Conservation (phyloP, 306 rosid genomes). For the Parietaria judaica region DNA sequence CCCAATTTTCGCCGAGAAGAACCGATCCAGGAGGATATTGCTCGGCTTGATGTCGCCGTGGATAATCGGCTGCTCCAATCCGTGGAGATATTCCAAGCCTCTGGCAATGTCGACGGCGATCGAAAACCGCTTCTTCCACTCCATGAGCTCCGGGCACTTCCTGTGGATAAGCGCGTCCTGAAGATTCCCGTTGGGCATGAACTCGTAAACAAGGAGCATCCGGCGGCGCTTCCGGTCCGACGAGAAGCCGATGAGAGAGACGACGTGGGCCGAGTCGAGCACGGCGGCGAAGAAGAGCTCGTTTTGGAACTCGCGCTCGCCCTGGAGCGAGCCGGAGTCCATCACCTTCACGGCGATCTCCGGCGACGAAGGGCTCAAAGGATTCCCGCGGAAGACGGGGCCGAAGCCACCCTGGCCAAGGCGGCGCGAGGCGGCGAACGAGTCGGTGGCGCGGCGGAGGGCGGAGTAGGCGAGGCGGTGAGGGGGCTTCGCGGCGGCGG, state of each 20-base stretch:
- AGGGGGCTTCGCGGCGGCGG: constrained; percentile 35
- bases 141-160: constrained; percentile 54
- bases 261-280: constrained; percentile 40
- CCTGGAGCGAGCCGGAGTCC: constrained; percentile 75
- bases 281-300: constrained; percentile 74
- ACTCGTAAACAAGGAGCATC: constrained; percentile 66
- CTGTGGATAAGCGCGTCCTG: constrained; percentile 76
- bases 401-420: constrained; percentile 94
- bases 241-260: constrained; percentile 60
- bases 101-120: constrained; percentile 48
- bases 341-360: constrained; percentile 76
- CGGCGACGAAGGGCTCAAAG: constrained; percentile 4
- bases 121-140: constrained; percentile 54
- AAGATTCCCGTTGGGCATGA: constrained; percentile 73
- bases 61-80: constrained; percentile 63
- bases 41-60: constrained; percentile 95
- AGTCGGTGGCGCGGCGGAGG: constrained; percentile 80
- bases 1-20: constrained; percentile 51
- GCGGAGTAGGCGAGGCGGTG: constrained; percentile 57
- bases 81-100: constrained; percentile 60
- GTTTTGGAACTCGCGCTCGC: constrained; percentile 91
- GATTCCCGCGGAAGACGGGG: constrained; percentile 59
- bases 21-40: constrained; percentile 51
- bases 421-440: constrained; percentile 55
- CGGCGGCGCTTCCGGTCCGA: constrained; percentile 66